Evolutionary conservation across 2,329 filamentous ascomycete genomes (phyloP).

Genomic region (Diaporthe sp.): DNA sequence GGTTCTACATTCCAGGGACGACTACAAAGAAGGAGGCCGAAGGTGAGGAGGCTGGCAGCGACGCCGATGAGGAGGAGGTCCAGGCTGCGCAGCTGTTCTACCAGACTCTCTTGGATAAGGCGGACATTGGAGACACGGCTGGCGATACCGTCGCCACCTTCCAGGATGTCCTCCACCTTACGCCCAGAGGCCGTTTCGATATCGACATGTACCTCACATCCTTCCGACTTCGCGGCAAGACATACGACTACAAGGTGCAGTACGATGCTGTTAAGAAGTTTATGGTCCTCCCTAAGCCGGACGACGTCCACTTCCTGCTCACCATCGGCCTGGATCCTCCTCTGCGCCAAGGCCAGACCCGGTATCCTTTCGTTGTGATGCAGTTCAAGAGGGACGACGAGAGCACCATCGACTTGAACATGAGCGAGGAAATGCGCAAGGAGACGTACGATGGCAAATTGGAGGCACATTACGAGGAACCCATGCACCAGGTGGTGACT

Average conservation of each 20-base stretch:
- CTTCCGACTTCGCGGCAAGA: constrained; percentile 97
- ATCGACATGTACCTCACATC: constrained; percentile 99
- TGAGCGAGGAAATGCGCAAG: constrained; percentile 89
- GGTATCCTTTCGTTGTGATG: constrained; percentile 99
- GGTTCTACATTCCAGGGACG: constrained; percentile 96
- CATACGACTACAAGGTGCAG: constrained; percentile 99
- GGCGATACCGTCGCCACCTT: constrained; percentile 98
- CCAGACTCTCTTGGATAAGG: constrained; percentile 97
- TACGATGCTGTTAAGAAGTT: constrained; percentile 99
- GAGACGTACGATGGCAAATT: constrained; percentile 91
- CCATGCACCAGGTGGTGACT: constrained; percentile 92
- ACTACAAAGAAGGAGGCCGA: constrained; percentile 82
- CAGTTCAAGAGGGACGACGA: constrained; percentile 99
- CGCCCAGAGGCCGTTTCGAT: constrained; percentile 98
- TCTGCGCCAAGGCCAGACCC: constrained; percentile 94
- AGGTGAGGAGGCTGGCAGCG: constrained; percentile 79
- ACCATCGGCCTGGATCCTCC: constrained; percentile 95
- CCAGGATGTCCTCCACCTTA: constrained; percentile 95
- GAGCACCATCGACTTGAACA: constrained; percentile 95
- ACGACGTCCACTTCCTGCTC: constrained; percentile 95
- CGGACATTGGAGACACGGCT: constrained; percentile 98
- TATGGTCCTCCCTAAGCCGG: constrained; percentile 98
- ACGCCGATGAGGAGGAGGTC: constrained; percentile 83
- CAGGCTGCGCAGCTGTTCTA: constrained; percentile 98
- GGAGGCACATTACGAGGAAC: constrained; percentile 90